Base-by-base conservation (phyloP, 441 rosid genomes). In the Erysimum cheiri region DNA sequence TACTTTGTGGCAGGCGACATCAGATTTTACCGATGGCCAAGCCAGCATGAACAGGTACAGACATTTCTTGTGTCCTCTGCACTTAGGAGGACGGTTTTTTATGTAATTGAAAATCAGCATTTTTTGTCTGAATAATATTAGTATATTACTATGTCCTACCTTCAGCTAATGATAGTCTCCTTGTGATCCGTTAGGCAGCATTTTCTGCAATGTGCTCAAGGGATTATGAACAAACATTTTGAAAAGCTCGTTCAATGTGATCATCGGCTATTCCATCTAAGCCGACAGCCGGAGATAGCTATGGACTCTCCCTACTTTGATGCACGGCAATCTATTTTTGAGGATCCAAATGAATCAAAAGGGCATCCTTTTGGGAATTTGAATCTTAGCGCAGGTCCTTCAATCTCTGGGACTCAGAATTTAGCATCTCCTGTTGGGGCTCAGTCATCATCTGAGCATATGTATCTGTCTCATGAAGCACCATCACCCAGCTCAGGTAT, bases 191-290 rank as follows among this genome's bases (percentile, higher is more conserved):
- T 15, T 53, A 96, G 99, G 91, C 87, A 82, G 69, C 98, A 96
- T 82, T 93, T 85, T 87, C 85, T 96, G 80, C 91, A 88, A 77
- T 91, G 93, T 78, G 89, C 90, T 40, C 92, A 81, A 77, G 98
- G 96, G 78, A 76, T 87, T 66, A 76, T 96, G 76, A 87, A 85
- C 81, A 89, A 82, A 63, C 98, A 96, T 82, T 89, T 88, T 31
- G 98, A 96, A 64, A 96, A 96, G 83, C 96, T 96, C 19, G 89
- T 96, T 72, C 99, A 96, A 60, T 96, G 99, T 73, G 97, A 92
- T 79, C 79, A 81, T 88, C 92, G 97, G 10, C 82, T 96, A 78
- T 86, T 84, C 78, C 88, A 84, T 71, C 77, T 96, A 72, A 96
- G 99, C 81, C 81, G 26, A 72, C 95, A 96, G 79, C 91, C 90